Evolutionary conservation across 208 protist species (phyloP).

Genomic region (Lotmaria passim): DNA sequence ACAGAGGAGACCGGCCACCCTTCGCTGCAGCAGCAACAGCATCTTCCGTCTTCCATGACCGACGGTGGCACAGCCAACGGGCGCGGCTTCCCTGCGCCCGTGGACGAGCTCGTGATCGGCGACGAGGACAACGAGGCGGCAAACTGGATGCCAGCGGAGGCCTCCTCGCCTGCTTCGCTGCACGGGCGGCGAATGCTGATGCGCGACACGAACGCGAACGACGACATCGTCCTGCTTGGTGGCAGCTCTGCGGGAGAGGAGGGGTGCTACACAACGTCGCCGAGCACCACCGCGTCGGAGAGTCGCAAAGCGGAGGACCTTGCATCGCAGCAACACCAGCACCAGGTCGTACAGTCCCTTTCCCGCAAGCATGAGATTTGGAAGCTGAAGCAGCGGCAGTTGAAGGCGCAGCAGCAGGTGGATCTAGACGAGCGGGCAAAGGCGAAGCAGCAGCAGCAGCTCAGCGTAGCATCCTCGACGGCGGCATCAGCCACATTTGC

Average conservation of each 20-base stretch:
- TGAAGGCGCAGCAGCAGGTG: conserved; percentile 48
- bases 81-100: conserved; percentile 19
- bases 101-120: conserved; percentile 71
- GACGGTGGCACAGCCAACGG: neutral
- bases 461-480: neutral
- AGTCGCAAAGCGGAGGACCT: conserved; percentile 9
- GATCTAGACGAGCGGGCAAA: conserved; percentile 27
- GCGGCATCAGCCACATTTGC: neutral
- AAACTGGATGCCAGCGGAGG: conserved; percentile 43
- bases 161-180: conserved; percentile 17
- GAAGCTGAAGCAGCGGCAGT: conserved; percentile 70
- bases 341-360: conserved; percentile 39
- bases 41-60: too few species aligned
- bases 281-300: neutral
- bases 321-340: conserved; percentile 19
- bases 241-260: conserved; percentile 29
- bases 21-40: neutral
- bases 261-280: neutral
- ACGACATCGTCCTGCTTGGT: conserved; percentile 30
- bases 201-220: conserved; percentile 18
- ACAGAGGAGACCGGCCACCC: neutral
- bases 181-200: conserved; percentile 32
- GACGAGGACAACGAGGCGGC: conserved; percentile 54
- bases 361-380: conserved; percentile 83
- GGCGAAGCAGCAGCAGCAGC: conserved; percentile 20